Percentiles rank a stretch among this genome's conserved stretches.
Conservation (phyloP, 176 grass and related monocot species). For the Elaeis guineensis region DNA sequence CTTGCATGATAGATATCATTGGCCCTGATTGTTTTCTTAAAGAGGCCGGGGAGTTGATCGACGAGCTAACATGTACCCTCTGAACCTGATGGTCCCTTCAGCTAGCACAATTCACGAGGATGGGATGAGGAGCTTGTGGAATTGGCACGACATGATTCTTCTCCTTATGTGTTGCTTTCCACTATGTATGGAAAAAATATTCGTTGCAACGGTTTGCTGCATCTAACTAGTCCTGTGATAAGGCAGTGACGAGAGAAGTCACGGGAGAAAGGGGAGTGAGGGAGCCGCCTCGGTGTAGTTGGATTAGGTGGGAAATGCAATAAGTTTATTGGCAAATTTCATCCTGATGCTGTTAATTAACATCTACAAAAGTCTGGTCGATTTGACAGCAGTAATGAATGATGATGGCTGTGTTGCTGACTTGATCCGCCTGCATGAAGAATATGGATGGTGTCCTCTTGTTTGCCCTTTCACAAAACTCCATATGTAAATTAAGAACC, state of each 20-base stretch:
- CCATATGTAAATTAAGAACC: no score
- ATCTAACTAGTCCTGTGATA: constrained; percentile 43
- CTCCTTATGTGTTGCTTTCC: constrained; percentile 47
- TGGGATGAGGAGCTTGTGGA: constrained; percentile 42
- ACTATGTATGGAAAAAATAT: no score
- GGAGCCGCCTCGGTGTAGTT: constrained; percentile 52
- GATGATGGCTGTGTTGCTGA: constrained; percentile 22
- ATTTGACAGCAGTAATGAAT: constrained; percentile 40
- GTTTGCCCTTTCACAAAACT: background rate
- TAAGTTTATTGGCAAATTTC: constrained; percentile 44
- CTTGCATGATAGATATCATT: constrained; percentile 53
- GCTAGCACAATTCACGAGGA: constrained; percentile 50
- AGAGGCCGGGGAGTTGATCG: constrained; percentile 32
- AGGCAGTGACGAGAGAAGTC: constrained; percentile 29
- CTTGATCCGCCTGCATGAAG: constrained; percentile 17
- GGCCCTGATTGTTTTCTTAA: constrained; percentile 29
- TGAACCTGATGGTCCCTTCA: constrained; percentile 47
- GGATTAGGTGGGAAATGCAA: constrained; percentile 53
- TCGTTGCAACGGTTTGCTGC: no score
- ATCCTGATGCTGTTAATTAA: constrained; percentile 20
- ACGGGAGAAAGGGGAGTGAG: constrained; percentile 51
- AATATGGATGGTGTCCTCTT: constrained; percentile 11
- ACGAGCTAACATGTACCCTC: constrained; percentile 38
- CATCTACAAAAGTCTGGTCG: constrained; percentile 30
- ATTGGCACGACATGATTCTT: constrained; percentile 44